Base-by-base conservation (phyloP, 2,329 filamentous ascomycete species). In the Ceratocystis huliohia region DNA sequence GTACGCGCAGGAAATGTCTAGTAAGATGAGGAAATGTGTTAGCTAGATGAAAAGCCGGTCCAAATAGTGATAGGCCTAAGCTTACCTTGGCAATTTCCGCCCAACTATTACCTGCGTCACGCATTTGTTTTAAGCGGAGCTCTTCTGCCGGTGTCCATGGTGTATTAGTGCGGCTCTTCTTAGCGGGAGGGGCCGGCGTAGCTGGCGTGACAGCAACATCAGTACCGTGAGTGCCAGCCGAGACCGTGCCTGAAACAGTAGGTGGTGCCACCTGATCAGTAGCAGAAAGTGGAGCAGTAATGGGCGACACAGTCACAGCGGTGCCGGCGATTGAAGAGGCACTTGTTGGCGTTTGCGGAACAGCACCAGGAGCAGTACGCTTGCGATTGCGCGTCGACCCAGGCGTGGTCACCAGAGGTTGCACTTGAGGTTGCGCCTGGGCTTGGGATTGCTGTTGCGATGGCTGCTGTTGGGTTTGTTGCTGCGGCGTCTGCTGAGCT, bases 11-110 rank as follows among this genome's bases (percentile, higher is more conserved):
- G 93, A 74, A 99, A 99, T 1, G 89, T 92, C 89, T 95, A 70
- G 59, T 7, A 64, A 61, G 17, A 1, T 30, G 46, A 28, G 59
- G 64, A 50, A 57, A 25, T 22, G 46, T 17, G n/a, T 59, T 48
- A 61, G 57, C 4, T 20, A 41, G 15, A 8, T 13, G 37, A 13
- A 13, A 20, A 20, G 3, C 17, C 6, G 17, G 2, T 53, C 15
- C 28, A 17, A 15, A 48, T 10, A 57, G 30, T 41, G 37, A 41
- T 13, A 41, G 13, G 37, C 10, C 37, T 41, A 41, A 72, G 90
- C 90, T 82, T 94, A 95, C 92, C 86, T 97, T 97, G 71, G 93
- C 94, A 73, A 99, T 99, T 73, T 97, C 94, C 62, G 91, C 95
- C 94, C 94, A 99, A 73, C 89, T 96, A 72, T 89, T 92, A 10